A percentile compares a stretch with the other conserved stretches of the same genome.
Conservation (phyloP, 2,329 filamentous ascomycete species). For the Rhexocercosporidium sp. region DNA sequence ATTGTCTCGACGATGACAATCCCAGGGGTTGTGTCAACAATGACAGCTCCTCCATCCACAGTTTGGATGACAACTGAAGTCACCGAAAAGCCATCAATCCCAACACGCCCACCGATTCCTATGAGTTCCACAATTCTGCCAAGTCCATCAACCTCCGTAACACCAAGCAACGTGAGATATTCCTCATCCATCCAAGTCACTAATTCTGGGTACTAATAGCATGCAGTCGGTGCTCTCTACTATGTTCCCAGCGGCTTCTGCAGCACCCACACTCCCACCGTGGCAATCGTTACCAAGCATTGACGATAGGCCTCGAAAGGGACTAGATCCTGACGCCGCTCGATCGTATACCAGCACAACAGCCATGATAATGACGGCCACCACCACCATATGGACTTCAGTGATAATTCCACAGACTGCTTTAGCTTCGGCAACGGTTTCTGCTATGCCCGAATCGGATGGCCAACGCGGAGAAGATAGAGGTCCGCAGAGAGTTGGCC, state of each 20-base stretch:
- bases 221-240: conserved; percentile 23
- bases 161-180: conserved; percentile 4
- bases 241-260: conserved; percentile 20
- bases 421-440: conserved; percentile 6
- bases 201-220: conserved; percentile 15
- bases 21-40: conserved; percentile 15
- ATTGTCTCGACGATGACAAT: conserved; percentile 1
- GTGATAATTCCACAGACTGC: conserved; percentile 16
- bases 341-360: conserved; percentile 11
- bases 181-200: not conserved
- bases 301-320: conserved; percentile 23
- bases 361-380: conserved; percentile 12
- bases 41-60: conserved; percentile 15
- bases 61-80: conserved; percentile 9
- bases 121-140: not conserved
- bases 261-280: conserved; percentile 1
- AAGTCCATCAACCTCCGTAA: not conserved
- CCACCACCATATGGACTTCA: conserved; percentile 16
- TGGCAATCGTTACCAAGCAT: not conserved
- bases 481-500: not conserved
- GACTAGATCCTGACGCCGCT: conserved; percentile 22
- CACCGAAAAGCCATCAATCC: conserved; percentile 3
- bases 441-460: conserved; percentile 10
- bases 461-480: conserved; percentile 10
- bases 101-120: not conserved